These are phyloP conservation scores for Tulasnella sp. DNA, from an alignment of 768 basidiomycete species.

Conservation along the genomic window DNA sequence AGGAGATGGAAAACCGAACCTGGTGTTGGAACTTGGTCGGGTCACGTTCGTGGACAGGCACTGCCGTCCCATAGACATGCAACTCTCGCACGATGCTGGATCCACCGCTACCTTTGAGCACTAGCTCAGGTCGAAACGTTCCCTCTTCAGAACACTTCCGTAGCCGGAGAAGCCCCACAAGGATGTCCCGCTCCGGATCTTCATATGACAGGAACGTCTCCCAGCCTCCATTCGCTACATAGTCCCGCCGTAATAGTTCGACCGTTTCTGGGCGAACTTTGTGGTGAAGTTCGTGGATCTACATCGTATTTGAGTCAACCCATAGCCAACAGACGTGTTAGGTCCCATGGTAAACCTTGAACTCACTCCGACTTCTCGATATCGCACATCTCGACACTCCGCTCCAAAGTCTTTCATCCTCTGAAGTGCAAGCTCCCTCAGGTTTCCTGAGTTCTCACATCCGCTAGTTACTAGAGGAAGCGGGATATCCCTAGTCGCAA, in stretches of 20 bases:
- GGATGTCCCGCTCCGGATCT: conserved; percentile 93
- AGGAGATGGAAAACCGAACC: conserved; percentile 29
- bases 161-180: conserved; percentile 83
- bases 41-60: conserved; percentile 92
- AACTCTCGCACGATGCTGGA: conserved; percentile 91
- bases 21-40: conserved; percentile 98
- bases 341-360: too few relatives aligned
- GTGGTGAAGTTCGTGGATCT: conserved; percentile 98
- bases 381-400: conserved; percentile 93
- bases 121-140: conserved; percentile 88
- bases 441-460: conserved; percentile 94
- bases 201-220: conserved; percentile 99
- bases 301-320: too few relatives aligned
- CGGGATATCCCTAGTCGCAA: conserved; percentile 73
- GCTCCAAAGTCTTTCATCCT: conserved; percentile 99
- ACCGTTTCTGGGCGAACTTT: conserved; percentile 92
- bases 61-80: conserved; percentile 96
- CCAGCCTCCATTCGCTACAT: conserved; percentile 97
- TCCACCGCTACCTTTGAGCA: conserved; percentile 56
- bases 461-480: conserved; percentile 93
- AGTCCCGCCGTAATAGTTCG: conserved; percentile 90
- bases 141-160: conserved; percentile 95
- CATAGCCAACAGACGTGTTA: too few relatives aligned
- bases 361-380: conserved; percentile 93
- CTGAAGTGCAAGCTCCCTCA: conserved; percentile 89